These are phyloP conservation scores for Pythium phragmitis DNA, from an alignment of 352 stramenopile genomes.

Conservation along the genomic window DNA sequence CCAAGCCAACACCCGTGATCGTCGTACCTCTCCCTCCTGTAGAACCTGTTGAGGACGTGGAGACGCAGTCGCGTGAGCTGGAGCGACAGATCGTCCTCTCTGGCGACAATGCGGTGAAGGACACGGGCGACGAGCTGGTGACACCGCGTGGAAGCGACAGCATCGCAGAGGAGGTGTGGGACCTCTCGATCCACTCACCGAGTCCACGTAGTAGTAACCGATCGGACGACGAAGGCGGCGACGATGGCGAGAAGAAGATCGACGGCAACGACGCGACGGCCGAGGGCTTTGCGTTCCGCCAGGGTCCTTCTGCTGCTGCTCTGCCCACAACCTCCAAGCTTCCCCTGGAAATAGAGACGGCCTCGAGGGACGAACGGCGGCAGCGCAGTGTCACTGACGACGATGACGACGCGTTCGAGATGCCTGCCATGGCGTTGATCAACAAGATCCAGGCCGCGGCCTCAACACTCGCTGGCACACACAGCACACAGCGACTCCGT, in stretches of 20 bases:
- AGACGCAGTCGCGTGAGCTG: background rate
- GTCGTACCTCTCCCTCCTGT: background rate
- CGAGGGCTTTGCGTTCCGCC: slow-evolving; percentile 24
- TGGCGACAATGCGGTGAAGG: background rate
- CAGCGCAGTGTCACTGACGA: slow-evolving; percentile 26
- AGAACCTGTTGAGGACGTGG: background rate
- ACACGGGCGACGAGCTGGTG: background rate
- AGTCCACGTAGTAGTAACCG: slow-evolving; percentile 14
- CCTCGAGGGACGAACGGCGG: slow-evolving; percentile 31
- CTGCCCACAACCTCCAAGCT: background rate
- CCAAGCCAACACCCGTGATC: too few relatives aligned
- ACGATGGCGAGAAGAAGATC: slow-evolving; percentile 32
- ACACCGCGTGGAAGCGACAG: slow-evolving; percentile 21
- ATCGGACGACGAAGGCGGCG: slow-evolving; percentile 17
- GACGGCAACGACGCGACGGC: slow-evolving; percentile 34
- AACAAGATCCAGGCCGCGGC: slow-evolving; percentile 22
- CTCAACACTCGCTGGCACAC: slow-evolving; percentile 6
- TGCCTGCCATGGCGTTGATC: slow-evolving; percentile 15
- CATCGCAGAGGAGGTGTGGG: slow-evolving; percentile 14
- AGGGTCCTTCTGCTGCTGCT: background rate
- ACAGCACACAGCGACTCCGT: slow-evolving; percentile 14
- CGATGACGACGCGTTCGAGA: slow-evolving; percentile 30
- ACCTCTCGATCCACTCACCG: background rate
- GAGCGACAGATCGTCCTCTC: background rate
- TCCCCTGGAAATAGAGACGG: background rate